These are phyloP conservation scores for Mycosphaerelloides madeirae DNA, from an alignment of 2,329 filamentous ascomycete species.

Conservation along the genomic window DNA sequence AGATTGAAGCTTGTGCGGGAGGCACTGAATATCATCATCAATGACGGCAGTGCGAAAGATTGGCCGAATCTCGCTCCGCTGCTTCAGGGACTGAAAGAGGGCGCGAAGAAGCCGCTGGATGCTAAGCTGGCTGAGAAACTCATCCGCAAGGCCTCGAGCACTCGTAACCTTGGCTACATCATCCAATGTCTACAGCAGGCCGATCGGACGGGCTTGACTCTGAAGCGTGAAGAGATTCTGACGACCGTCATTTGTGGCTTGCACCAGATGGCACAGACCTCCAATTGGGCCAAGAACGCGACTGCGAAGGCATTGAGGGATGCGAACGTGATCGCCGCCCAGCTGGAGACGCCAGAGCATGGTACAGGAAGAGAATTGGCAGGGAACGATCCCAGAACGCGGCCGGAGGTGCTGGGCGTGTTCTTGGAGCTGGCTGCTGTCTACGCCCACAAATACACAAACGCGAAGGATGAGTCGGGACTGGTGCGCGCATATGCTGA, in stretches of 20 bases:
- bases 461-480: conserved; percentile 32
- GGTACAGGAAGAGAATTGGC: conserved; percentile 20
- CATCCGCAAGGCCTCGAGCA: conserved; percentile 28
- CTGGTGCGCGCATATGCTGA: conserved; percentile 38
- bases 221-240: conserved; percentile 31
- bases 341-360: conserved; percentile 42
- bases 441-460: conserved; percentile 33
- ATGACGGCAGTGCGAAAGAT: conserved; percentile 21
- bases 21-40: conserved; percentile 29
- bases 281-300: conserved; percentile 35
- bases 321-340: conserved; percentile 36
- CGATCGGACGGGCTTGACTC: conserved; percentile 31
- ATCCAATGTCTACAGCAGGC: conserved; percentile 31
- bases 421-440: conserved; percentile 42
- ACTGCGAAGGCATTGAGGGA: conserved; percentile 36
- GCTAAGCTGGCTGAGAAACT: conserved; percentile 29
- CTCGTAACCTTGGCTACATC: conserved; percentile 29
- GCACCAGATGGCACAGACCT: conserved; percentile 30
- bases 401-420: conserved; percentile 38
- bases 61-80: conserved; percentile 34
- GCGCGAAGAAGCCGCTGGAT: conserved; percentile 18
- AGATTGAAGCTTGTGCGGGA: conserved; percentile 24
- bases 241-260: conserved; percentile 34
- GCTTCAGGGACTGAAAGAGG: conserved; percentile 30
- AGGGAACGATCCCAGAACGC: conserved; percentile 29